Evolutionary conservation across 768 basidiomycete species (phyloP), one percentile per base, ranked within the genome.

Genomic region (Xerocomus spinulosus): DNA sequence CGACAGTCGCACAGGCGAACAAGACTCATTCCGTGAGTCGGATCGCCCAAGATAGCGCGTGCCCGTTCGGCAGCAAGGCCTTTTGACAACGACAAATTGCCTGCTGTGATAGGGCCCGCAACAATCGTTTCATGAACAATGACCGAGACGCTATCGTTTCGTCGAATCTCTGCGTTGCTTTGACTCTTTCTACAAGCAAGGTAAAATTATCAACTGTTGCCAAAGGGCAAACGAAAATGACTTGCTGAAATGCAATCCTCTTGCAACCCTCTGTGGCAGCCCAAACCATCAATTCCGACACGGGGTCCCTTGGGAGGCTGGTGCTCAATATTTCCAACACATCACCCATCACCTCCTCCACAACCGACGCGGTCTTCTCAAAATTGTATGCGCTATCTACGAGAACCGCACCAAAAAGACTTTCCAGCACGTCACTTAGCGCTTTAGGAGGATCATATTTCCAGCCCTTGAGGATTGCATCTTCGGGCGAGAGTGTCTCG

Each of bases 391-490:
- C 81, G 5, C 81, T 79, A 66, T 95, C 92, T 35, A 94, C 77
- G 24, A 95, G 76, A 17, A 95, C 72, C 3, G 89, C 91, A 1
- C 90, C 92, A 28, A 92, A 70, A 5, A 94, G 68, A 44, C 90
- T 87, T 67, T 95, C 92, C 44, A 94, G 74, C 4, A 91, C 78
- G 59, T 95, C 92, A 47, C 87, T 85, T 26, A 92, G 68, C 6
- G 79, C 83, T 66, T 95, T 95, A 0, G 92, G 91, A 9, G 91
- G 89, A 56, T 91, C 85, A 52, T 83, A 85, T 56, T 80, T 79
- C 91, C 90, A 93, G 6, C 85, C 81, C 29, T 77, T 73, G 12
- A 76, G 62, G 37, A 91, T 77, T 17, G 88, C 80, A 39, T 87
- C 80, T 40, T 76, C 74, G 0, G 72, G 75, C 0, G 82, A 71